Conservation (phyloP, 805 yeast species). For the Metschnikowia anglica region DNA sequence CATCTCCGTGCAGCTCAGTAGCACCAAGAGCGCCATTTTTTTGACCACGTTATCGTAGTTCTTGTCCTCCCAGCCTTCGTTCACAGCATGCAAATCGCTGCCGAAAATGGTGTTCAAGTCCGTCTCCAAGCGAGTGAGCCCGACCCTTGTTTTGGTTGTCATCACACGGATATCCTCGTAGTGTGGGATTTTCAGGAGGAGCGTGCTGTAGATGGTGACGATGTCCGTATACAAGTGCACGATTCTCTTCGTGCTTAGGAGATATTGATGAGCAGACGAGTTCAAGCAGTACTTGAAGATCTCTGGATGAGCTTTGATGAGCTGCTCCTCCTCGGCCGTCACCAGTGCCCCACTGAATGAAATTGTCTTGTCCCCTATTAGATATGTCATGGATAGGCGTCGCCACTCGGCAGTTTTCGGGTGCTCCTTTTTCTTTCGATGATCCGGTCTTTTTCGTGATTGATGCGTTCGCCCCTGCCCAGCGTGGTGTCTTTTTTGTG, state of each 20-base stretch:
- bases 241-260: conserved; percentile 32
- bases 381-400: conserved; percentile 42
- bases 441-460: neutral
- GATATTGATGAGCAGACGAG: conserved; percentile 26
- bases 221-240: conserved; percentile 39
- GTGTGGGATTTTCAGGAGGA: conserved; percentile 38
- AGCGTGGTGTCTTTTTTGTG: neutral
- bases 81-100: conserved; percentile 4
- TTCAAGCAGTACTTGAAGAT: conserved; percentile 37
- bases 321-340: conserved; percentile 25
- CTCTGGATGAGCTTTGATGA: conserved; percentile 29
- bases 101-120: conserved; percentile 34
- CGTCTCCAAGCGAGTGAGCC: conserved; percentile 29
- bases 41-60: conserved; percentile 28
- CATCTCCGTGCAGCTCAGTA: conserved; percentile 14
- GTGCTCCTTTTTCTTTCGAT: too few relatives aligned
- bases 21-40: conserved; percentile 19
- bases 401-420: too few relatives aligned
- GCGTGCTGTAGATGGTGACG: conserved; percentile 39
- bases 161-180: conserved; percentile 42
- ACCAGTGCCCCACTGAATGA: conserved; percentile 23
- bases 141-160: conserved; percentile 25
- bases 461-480: too few relatives aligned
- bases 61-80: conserved; percentile 28
- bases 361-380: conserved; percentile 37